These are phyloP conservation scores for Posidonia australis DNA, from an alignment of 106 monocot species.

Conservation along the genomic window DNA sequence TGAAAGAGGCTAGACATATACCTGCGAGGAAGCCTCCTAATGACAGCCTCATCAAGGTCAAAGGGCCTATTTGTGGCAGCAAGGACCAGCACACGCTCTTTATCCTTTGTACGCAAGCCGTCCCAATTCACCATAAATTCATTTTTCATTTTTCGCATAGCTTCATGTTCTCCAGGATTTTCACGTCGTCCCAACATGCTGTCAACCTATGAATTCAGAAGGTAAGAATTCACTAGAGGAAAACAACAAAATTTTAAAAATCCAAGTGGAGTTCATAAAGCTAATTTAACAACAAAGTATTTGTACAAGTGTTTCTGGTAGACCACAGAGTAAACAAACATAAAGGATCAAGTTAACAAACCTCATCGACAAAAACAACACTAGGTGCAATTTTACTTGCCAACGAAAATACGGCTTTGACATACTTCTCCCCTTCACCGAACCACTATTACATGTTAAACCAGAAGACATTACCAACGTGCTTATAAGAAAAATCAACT, in stretches of 20 bases:
- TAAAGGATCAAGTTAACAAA: conserved; percentile 17
- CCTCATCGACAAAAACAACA: conserved; percentile 98
- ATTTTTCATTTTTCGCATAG: conserved; percentile 93
- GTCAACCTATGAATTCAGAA: conserved; percentile 44
- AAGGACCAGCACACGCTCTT: conserved; percentile 77
- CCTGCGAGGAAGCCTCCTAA: conserved; percentile 77
- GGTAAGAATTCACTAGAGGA: neutral
- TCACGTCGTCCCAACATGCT: conserved; percentile 86
- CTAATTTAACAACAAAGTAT: too few relatives aligned
- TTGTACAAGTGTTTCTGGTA: too few relatives aligned
- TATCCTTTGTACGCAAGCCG: conserved; percentile 78
- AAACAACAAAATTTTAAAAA: neutral
- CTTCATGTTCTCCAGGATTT: conserved; percentile 87
- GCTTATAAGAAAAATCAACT: neutral
- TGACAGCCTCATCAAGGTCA: conserved; percentile 91
- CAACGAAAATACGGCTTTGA: conserved; percentile 94
- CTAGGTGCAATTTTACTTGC: conserved; percentile 99
- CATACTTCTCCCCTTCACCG: conserved; percentile 99
- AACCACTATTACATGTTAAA: conserved; percentile 61
- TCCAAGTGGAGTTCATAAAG: too few relatives aligned
- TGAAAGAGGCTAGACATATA: conserved; percentile 4
- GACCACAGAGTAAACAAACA: neutral
- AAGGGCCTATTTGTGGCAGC: conserved; percentile 84
- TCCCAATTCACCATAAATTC: conserved; percentile 98
- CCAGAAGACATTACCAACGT: neutral